Conservation (phyloP, 2,329 filamentous ascomycete genomes). For the Xylariaceae sp. region DNA sequence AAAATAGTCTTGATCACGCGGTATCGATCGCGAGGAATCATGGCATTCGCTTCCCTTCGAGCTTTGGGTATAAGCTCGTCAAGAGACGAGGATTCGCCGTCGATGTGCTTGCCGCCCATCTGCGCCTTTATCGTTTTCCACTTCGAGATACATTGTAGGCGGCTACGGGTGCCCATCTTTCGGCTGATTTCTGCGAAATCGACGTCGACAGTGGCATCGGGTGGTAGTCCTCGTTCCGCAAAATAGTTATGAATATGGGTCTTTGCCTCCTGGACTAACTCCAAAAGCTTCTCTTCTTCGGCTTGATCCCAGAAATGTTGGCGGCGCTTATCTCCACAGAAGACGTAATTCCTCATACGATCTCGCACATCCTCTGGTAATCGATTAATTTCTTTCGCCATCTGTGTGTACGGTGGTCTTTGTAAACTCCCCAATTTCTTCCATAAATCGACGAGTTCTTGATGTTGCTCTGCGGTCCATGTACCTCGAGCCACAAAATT, state of each 20-base stretch:
- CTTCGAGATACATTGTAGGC: slow-evolving; percentile 65
- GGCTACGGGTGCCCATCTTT: slow-evolving; percentile 58
- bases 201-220: slow-evolving; percentile 32
- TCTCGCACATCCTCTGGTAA: slow-evolving; percentile 64
- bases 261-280: slow-evolving; percentile 50
- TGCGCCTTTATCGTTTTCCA: slow-evolving; percentile 48
- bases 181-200: slow-evolving; percentile 64
- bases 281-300: slow-evolving; percentile 53
- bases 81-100: slow-evolving; percentile 14
- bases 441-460: slow-evolving; percentile 44
- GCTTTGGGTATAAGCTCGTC: slow-evolving; percentile 24
- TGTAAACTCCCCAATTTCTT: slow-evolving; percentile 32
- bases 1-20: slow-evolving; percentile 22
- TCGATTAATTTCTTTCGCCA: slow-evolving; percentile 60
- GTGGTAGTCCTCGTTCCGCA: not conserved
- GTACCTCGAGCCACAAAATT: slow-evolving; percentile 56
- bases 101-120: slow-evolving; percentile 17
- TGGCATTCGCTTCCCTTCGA: slow-evolving; percentile 20
- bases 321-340: slow-evolving; percentile 50
- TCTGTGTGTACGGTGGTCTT: slow-evolving; percentile 54
- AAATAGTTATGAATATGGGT: slow-evolving; percentile 37
- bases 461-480: slow-evolving; percentile 58
- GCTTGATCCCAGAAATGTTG: slow-evolving; percentile 55
- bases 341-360: slow-evolving; percentile 64
- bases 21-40: slow-evolving; percentile 23